Evolutionary conservation across 495 filamentous ascomycete species (phyloP).

Genomic region (Penicillium coffeae): DNA sequence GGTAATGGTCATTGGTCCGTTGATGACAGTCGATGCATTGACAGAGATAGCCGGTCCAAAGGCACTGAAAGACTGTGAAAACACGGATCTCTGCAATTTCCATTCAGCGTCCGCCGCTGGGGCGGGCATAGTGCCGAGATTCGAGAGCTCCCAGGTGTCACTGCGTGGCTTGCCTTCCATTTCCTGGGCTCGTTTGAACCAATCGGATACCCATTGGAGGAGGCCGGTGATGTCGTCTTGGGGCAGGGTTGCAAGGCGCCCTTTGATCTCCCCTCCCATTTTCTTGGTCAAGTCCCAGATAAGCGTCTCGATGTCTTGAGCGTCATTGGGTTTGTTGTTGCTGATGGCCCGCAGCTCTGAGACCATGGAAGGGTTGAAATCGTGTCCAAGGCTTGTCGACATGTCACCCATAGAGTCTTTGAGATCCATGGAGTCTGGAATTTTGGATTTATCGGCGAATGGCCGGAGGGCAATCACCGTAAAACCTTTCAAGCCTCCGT

Average conservation of each 20-base stretch:
- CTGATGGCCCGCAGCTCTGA: neutral
- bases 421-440: neutral
- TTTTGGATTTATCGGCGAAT: neutral
- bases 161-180: neutral
- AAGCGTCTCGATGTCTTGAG: neutral
- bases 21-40: neutral
- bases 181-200: neutral
- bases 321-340: neutral
- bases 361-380: neutral
- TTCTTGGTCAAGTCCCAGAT: neutral
- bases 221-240: neutral
- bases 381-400: neutral
- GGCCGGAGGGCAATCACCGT: neutral
- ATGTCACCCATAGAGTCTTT: neutral
- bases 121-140: neutral
- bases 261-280: neutral
- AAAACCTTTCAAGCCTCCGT: neutral
- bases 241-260: neutral
- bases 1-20: neutral
- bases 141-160: neutral
- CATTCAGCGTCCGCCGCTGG: neutral
- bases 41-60: neutral
- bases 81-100: neutral
- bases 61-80: neutral
- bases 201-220: neutral